Base-by-base conservation (phyloP, 371 early-diverging fungal species). In the Chytridium lagenaria region DNA sequence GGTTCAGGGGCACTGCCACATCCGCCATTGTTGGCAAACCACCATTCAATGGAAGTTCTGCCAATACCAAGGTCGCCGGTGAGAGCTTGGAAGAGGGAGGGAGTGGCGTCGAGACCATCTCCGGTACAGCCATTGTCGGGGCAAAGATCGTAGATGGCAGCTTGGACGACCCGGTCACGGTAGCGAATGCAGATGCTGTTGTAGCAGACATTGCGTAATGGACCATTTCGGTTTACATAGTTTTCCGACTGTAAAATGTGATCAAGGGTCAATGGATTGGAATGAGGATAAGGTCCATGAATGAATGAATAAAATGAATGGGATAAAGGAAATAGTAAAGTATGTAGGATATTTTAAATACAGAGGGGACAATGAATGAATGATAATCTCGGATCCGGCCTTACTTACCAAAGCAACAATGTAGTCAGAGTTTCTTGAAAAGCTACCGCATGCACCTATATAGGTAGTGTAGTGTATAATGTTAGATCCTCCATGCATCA, bases 391-490 rank as follows among this genome's bases (percentile, higher is more conserved):
- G 19, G 12, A 7, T 19, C 7, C 12, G 7, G 44, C 19, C 19
- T 44, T 50, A 26, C 69, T 51, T 33, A 68, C 69, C 52, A 68
- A 12, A 15, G 69, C 69, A 26, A 68, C 52, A 52, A 36, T 31
- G 28, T 26, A n/a, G 33, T 68, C 69, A 5, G 52, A 52, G 36
- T 68, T 52, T 5, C 33, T 22, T 10, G 50, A 44, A 33, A 50
- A 68, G 7, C 15, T 30, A n/a, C 69, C 69, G 51, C 69, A 68
- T 7, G 49, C 26, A 22, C 69, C 69, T 44, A 19, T 12, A 44
- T 44, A 44, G 7, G 44, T n/a, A n/a, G n/a, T n/a, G n/a, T n/a
- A n/a, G n/a, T n/a, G n/a, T n/a, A n/a, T n/a, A n/a, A n/a, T n/a
- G n/a, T n/a, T n/a, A n/a, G n/a, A n/a, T n/a, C n/a, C n/a, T n/a